phyloP scores from a whole-genome alignment of 2,329 filamentous ascomycete genomes.

The Aspergillus sergii region DNA sequence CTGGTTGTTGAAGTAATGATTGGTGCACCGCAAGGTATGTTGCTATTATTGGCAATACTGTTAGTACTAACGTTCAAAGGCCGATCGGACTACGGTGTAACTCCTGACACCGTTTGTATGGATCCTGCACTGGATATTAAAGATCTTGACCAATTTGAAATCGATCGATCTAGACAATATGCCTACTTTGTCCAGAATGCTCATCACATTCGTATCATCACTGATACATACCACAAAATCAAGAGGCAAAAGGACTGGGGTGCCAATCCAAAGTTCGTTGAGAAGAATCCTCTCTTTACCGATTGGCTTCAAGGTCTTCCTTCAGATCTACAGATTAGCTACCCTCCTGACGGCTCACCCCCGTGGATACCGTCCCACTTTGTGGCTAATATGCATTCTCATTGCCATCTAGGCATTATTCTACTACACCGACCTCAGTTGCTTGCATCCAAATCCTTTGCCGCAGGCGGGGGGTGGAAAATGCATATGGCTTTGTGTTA shows the following conservation, averaged over 20 bases:
- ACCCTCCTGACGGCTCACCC: slow-evolving; percentile 74
- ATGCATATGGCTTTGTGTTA: slow-evolving; percentile 86
- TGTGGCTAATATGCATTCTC: slow-evolving; percentile 84
- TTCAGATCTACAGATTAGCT: slow-evolving; percentile 73
- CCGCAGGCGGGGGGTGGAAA: slow-evolving; percentile 76
- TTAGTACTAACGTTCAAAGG: slow-evolving; percentile 51
- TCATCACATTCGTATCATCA: slow-evolving; percentile 76
- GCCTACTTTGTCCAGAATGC: slow-evolving; percentile 77
- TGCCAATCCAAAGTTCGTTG: slow-evolving; percentile 78
- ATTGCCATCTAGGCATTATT: slow-evolving; percentile 83
- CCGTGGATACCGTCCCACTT: slow-evolving; percentile 88
- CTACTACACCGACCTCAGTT: slow-evolving; percentile 87
- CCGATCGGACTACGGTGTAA: slow-evolving; percentile 76
- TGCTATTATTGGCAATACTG: neutral
- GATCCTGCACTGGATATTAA: slow-evolving; percentile 64
- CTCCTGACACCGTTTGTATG: slow-evolving; percentile 75
- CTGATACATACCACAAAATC: slow-evolving; percentile 71
- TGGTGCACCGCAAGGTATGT: slow-evolving; percentile 83
- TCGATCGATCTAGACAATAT: slow-evolving; percentile 79
- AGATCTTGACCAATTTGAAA: slow-evolving; percentile 74
- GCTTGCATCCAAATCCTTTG: slow-evolving; percentile 72
- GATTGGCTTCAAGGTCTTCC: slow-evolving; percentile 78
- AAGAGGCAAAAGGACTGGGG: slow-evolving; percentile 83
- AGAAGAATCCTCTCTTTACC: slow-evolving; percentile 75
- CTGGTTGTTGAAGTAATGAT: slow-evolving; percentile 90